Evolutionary conservation across 2,329 filamentous ascomycete species (phyloP), one percentile per base, ranked within the genome.

Genomic region (Macroventuria anomochaeta): DNA sequence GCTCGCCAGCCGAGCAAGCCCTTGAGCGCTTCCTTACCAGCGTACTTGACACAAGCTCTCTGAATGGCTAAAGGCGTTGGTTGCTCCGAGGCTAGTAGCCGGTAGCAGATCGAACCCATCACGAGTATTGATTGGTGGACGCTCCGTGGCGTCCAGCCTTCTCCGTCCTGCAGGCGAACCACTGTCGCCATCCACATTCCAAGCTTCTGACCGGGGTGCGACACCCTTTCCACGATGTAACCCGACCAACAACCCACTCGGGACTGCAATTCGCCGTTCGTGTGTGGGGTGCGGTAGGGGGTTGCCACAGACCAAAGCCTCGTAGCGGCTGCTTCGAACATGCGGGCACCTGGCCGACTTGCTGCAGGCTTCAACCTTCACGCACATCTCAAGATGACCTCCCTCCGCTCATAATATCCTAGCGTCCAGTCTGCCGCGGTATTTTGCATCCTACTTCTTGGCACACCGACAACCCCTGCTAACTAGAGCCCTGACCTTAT

Each of bases 401-500:
- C 46, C 59, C 58, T 68, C 64, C 55, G 53, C 66, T 64, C 63
- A 62, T 64, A 63, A 63, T 63, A 67, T 64, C 63, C 67, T 68
- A 70, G 67, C 58, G 57, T 64, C 57, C 58, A 62, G 59, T 65
- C 66, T 71, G 64, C 69, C 66, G 66, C 64, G 62, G 65, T 64
- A 62, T 66, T 65, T 67, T 64, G 64, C 47, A 61, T 69, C 64
- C 69, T 67, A 46, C 59, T n/a, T 53, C 69, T 71, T 72, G 68
- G 69, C 68, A 63, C 50, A 32, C 62, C 41, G 55, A 37, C 31
- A 41, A 51, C 57, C 66, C 69, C 63, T 65, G 59, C 53, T 53
- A 51, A 48, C 59, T 65, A 61, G 62, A 41, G 61, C 59, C 63
- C 59, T 69, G 69, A 68, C 69, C 72, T 74, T 75, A 75, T 75